Evolutionary conservation across 1,284 basidiomycete species (phyloP).

Genomic region (Volvariella volvacea): DNA sequence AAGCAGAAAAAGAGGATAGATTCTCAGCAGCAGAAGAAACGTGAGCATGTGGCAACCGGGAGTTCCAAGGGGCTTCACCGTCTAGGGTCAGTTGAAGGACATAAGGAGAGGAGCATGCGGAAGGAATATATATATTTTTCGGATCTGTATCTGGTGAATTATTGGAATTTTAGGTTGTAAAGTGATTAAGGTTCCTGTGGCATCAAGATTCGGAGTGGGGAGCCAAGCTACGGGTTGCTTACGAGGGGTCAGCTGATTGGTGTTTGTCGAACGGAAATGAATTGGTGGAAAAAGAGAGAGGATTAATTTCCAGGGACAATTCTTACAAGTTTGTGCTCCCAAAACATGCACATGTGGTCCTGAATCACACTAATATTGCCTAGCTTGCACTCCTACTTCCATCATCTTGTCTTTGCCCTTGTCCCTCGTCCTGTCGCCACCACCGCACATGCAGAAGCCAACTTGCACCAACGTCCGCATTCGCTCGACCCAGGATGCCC

Average conservation of each 20-base stretch:
- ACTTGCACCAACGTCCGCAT: conserved; percentile 68
- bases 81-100: too few relatives aligned
- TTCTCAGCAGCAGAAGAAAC: not conserved
- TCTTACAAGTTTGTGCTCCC: not conserved
- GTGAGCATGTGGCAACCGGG: not conserved
- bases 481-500: conserved; percentile 69
- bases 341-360: conserved; percentile 6
- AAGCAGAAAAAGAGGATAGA: too few relatives aligned
- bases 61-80: not conserved
- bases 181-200: conserved; percentile 22
- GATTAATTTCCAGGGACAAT: conserved; percentile 3
- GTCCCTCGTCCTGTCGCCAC: conserved; percentile 15
- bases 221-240: not conserved
- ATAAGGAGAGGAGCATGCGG: too few relatives aligned
- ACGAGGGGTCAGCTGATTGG: not conserved
- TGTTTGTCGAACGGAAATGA: conserved; percentile 8
- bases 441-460: conserved; percentile 51
- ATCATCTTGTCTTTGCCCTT: conserved; percentile 8
- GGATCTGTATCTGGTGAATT: conserved; percentile 11
- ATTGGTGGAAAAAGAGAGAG: conserved; percentile 3
- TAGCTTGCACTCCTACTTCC: not conserved
- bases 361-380: not conserved
- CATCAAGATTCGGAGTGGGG: conserved; percentile 14
- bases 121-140: not conserved
- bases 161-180: conserved; percentile 20